These are phyloP conservation scores for Kurtzmaniella quercitrusa DNA, from an alignment of 1,139 yeast genomes.

Conservation along the genomic window DNA sequence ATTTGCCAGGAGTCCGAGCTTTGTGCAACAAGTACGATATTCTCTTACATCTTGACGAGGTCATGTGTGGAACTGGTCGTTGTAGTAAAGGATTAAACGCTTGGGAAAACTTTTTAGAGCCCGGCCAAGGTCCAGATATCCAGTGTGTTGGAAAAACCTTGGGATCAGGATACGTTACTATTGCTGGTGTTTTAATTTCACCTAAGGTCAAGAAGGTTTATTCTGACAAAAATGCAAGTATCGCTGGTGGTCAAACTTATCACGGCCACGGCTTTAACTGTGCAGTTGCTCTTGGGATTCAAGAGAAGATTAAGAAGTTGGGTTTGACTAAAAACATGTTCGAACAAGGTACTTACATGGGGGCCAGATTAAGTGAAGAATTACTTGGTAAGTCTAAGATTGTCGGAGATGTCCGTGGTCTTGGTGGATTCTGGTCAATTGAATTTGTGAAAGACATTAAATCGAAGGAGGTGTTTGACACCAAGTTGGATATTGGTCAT, in stretches of 20 bases:
- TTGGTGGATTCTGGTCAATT: conserved; percentile 58
- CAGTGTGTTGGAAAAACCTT: conserved; percentile 61
- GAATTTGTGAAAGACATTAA: conserved; percentile 50
- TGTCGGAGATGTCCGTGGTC: conserved; percentile 58
- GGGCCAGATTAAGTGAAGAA: conserved; percentile 25
- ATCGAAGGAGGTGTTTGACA: conserved; percentile 45
- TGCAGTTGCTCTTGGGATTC: conserved; percentile 55
- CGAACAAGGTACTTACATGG: conserved; percentile 47
- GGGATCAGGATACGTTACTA: conserved; percentile 60
- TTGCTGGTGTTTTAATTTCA: conserved; percentile 55
- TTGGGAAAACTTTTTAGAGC: conserved; percentile 41
- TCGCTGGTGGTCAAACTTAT: conserved; percentile 57
- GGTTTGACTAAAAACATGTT: conserved; percentile 45
- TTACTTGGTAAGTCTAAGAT: conserved; percentile 20
- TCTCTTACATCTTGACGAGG: conserved; percentile 56
- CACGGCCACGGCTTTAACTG: conserved; percentile 61
- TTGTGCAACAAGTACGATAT: conserved; percentile 58
- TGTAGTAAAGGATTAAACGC: conserved; percentile 29
- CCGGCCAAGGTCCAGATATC: conserved; percentile 52
- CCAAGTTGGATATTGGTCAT: conserved; percentile 26
- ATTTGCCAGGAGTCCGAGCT: conserved; percentile 49
- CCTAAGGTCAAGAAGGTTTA: conserved; percentile 45
- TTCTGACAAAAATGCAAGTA: conserved; percentile 38
- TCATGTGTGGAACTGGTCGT: conserved; percentile 65
- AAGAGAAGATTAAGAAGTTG: conserved; percentile 43